A percentile compares a stretch with the other conserved stretches of the same genome.
phyloP scores from a whole-genome alignment of 2,329 filamentous ascomycete genomes.

The Botrytis pseudocinerea region DNA sequence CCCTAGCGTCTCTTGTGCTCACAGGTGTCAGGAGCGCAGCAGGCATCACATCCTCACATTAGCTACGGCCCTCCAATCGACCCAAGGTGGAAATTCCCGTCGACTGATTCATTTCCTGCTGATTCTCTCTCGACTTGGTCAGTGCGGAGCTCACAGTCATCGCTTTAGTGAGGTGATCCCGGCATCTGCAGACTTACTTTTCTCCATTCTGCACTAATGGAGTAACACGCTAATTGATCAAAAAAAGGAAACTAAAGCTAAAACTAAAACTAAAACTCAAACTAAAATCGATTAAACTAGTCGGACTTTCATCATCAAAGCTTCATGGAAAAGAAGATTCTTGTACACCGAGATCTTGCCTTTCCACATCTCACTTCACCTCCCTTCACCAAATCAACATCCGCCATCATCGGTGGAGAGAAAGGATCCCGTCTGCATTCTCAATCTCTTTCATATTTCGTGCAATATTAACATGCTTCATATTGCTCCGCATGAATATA shows the following conservation, averaged over 20 bases:
- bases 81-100: neutral
- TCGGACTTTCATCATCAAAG: constrained; percentile 19
- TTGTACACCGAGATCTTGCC: constrained; percentile 8
- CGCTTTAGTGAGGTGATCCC: neutral
- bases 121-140: neutral
- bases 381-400: neutral
- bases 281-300: neutral
- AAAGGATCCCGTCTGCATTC: neutral
- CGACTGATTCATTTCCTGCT: neutral
- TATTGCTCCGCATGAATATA: neutral
- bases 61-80: too few relatives aligned
- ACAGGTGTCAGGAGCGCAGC: neutral
- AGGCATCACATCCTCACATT: neutral
- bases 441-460: neutral
- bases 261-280: neutral
- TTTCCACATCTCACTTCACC: neutral
- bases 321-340: constrained; percentile 21
- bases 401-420: neutral
- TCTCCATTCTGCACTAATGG: constrained; percentile 22
- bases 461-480: neutral
- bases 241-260: neutral
- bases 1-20: neutral
- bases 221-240: neutral
- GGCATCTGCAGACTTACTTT: constrained; percentile 15
- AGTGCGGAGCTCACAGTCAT: neutral